Base-by-base conservation (phyloP, 2,329 filamentous ascomycete genomes). In the Torrubiellomyces zombiae region DNA sequence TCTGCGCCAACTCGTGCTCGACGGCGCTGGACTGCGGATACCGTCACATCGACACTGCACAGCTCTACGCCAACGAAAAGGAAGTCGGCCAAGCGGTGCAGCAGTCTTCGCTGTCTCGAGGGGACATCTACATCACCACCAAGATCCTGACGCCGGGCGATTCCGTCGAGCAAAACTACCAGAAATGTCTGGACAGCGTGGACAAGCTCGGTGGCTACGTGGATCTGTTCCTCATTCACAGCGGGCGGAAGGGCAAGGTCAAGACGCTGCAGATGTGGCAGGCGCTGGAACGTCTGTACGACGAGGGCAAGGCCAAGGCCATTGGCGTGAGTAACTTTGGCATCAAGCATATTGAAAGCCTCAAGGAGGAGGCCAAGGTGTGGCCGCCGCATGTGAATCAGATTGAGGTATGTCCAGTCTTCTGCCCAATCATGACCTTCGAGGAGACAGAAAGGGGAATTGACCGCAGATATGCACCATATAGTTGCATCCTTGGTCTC, bases 331-430 rank as follows among this genome's bases (percentile, higher is more conserved):
- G 63, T 45, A 75, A 75, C 51, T 75, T 71, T 39, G 69, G 69
- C 24, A 56, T 73, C 9, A 60, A 70, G 32, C 70, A 75, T 37
- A 53, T 75, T 3, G 55, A 68, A 23, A 67, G 75, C 45, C 51
- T 75, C 16, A 62, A 70, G 45, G 43, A 40, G 28, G 60, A 71
- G 45, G 72, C 70, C 29, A 54, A 51, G 26, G 66, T 74, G 45
- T 62, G 72, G 68, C 21, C 80, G 80, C 14, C 56, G 80, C 20
- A 64, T 93, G 40, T 77, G 74, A 32, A 77, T 93, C 18, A 83
- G 81, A 20, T 85, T 93, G 51, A 82, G 77, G 51, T 85, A 94
- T 52, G 55, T 94, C n/a, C n/a, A n/a, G n/a, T n/a, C n/a, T n/a
- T n/a, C n/a, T n/a, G n/a, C n/a, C n/a, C n/a, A n/a, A n/a, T n/a